Percentiles rank a stretch among this genome's conserved stretches.
Conservation (phyloP, 179 eudicot species). For the Spergularia azorica region DNA sequence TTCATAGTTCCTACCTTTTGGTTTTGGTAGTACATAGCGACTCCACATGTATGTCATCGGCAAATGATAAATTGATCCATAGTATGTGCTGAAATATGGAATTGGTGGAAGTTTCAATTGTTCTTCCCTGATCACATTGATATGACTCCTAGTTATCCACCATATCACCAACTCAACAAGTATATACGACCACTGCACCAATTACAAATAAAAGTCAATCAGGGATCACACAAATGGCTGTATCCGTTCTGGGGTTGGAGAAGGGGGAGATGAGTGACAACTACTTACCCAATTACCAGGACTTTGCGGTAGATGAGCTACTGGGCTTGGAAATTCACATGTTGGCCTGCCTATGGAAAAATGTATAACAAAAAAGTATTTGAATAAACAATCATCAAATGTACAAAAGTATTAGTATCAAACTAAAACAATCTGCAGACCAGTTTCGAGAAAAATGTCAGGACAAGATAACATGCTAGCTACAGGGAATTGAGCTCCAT, state of each 20-base stretch:
- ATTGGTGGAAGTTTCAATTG: conserved; percentile 86
- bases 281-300: conserved; percentile 85
- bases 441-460: no score
- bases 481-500: no score
- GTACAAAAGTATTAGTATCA: background rate
- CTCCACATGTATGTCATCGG: conserved; percentile 99
- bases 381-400: background rate
- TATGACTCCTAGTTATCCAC: conserved; percentile 84
- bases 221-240: background rate
- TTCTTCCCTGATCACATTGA: conserved; percentile 72
- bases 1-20: conserved; percentile 51
- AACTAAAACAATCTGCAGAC: background rate
- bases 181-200: conserved; percentile 77
- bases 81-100: conserved; percentile 82
- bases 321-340: conserved; percentile 83
- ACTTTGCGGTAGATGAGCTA: conserved; percentile 81
- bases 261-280: background rate
- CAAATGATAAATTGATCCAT: conserved; percentile 81
- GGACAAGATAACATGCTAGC: no score
- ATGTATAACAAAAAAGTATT: conserved; percentile 17
- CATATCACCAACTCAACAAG: conserved; percentile 82
- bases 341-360: conserved; percentile 80
- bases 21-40: conserved; percentile 85
- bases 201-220: conserved; percentile 17
- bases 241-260: background rate